Evolutionary conservation across 371 early-diverging fungal species (phyloP).

Genomic region (Mortierella sp.): DNA sequence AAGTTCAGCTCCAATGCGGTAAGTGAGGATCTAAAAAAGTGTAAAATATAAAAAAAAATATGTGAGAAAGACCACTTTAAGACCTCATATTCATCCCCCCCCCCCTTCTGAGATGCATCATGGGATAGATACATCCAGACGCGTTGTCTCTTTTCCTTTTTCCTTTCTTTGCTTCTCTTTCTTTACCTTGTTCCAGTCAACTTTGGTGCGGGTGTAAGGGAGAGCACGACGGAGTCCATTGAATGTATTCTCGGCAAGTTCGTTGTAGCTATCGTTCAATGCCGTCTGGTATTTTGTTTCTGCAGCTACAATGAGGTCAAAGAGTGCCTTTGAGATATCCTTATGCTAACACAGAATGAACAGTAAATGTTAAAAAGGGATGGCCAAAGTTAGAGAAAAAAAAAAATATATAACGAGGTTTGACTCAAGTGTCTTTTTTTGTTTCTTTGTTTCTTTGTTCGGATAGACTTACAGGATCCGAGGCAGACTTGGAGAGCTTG

Average conservation of each 20-base stretch:
- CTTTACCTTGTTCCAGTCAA: constrained; percentile 89
- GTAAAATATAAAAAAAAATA: not conserved
- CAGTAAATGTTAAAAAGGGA: not conserved
- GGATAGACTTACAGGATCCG: constrained; percentile 38
- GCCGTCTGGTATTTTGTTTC: constrained; percentile 87
- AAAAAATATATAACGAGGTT: not conserved
- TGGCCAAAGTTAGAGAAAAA: not conserved
- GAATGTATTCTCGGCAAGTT: constrained; percentile 88
- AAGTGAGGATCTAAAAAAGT: constrained; percentile 38
- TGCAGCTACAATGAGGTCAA: constrained; percentile 72
- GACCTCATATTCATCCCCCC: not conserved
- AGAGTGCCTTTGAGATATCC: constrained; percentile 62
- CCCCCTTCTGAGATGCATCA: not conserved
- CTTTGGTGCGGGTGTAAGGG: constrained; percentile 90
- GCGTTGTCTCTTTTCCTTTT: not conserved
- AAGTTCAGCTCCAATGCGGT: constrained; percentile 52
- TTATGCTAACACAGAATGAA: constrained; percentile 14
- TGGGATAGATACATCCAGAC: not conserved
- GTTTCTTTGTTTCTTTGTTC: too few species aligned
- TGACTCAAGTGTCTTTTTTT: not conserved
- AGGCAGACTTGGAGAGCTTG: constrained; percentile 37
- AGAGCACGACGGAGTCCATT: constrained; percentile 90
- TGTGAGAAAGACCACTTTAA: not conserved
- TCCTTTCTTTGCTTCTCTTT: not conserved
- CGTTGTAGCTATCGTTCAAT: constrained; percentile 84